Percentiles rank a stretch among this genome's conserved stretches.
Evolutionary conservation across 768 basidiomycete species (phyloP).

Genomic region (Panaeolus cyanescens): DNA sequence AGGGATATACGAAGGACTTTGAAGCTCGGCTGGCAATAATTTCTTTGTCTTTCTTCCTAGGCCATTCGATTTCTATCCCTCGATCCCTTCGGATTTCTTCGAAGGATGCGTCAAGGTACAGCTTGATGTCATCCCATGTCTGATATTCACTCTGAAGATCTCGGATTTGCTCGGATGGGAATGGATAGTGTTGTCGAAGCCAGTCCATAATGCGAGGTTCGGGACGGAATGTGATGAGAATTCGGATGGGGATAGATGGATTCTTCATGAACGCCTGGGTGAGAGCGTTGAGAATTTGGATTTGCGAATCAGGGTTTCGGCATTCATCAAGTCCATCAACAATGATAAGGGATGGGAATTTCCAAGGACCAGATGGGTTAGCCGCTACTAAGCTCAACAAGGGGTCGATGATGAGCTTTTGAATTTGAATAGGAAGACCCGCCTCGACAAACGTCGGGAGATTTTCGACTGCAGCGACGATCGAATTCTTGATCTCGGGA

Average conservation of each 20-base stretch:
- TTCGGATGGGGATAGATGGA: background rate
- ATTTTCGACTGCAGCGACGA: slow-evolving; percentile 7
- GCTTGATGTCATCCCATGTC: background rate
- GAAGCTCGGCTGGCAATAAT: slow-evolving; percentile 2
- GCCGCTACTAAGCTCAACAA: background rate
- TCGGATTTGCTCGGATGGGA: background rate
- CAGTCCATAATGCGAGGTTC: slow-evolving; percentile 4
- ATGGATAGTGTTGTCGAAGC: background rate
- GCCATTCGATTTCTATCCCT: slow-evolving; percentile 7
- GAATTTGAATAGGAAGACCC: slow-evolving; percentile 10
- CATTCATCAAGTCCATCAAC: slow-evolving; percentile 26
- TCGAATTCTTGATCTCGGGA: background rate
- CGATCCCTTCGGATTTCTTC: background rate
- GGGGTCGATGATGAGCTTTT: slow-evolving; percentile 10
- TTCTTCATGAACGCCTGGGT: background rate
- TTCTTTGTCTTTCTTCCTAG: background rate
- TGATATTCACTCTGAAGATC: background rate
- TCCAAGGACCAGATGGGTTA: background rate
- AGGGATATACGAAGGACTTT: slow-evolving; percentile 9
- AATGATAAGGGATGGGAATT: slow-evolving; percentile 9
- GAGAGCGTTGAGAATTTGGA: slow-evolving; percentile 11
- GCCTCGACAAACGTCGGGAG: slow-evolving; percentile 9
- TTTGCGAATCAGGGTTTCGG: slow-evolving; percentile 7
- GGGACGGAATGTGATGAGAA: slow-evolving; percentile 8
- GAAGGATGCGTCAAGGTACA: background rate